phyloP scores from a whole-genome alignment of 139 green algal species.

The Choricystis sp. region DNA sequence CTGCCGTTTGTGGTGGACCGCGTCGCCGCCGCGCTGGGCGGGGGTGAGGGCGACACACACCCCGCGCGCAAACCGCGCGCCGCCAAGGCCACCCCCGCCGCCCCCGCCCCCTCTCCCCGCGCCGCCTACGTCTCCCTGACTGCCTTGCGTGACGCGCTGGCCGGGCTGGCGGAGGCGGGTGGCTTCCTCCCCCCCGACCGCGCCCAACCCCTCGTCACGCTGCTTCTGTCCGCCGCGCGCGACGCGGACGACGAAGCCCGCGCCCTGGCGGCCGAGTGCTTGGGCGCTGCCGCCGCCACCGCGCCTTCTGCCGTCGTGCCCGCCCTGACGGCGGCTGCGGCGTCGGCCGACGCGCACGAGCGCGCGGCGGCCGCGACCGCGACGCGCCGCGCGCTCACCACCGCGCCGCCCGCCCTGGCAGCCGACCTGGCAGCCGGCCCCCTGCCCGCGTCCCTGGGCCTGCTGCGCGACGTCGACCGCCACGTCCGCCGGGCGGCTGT shows the following conservation, averaged over 20 bases:
- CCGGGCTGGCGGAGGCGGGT: no score
- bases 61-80: no score
- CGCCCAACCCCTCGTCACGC: no score
- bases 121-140: no score
- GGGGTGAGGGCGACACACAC: not conserved
- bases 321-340: slow-evolving; percentile 15
- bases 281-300: slow-evolving; percentile 66
- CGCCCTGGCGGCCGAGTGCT: slow-evolving; percentile 83
- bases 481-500: slow-evolving; percentile 69
- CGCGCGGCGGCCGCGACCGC: slow-evolving; percentile 41
- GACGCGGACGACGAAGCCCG: slow-evolving; percentile 76
- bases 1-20: not conserved
- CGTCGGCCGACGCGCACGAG: not conserved
- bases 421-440: slow-evolving; percentile 21
- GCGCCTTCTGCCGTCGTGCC: slow-evolving; percentile 28
- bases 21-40: not conserved
- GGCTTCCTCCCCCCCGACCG: no score
- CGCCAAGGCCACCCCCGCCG: no score
- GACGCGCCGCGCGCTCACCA: slow-evolving; percentile 47
- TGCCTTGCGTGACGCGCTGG: no score
- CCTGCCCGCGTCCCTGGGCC: slow-evolving; percentile 38
- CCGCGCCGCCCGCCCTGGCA: slow-evolving; percentile 51
- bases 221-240: slow-evolving; percentile 54
- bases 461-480: slow-evolving; percentile 31
- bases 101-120: no score